Evolutionary conservation across 495 filamentous ascomycete species (phyloP).

Genomic region (Clohesyomyces aquaticus): DNA sequence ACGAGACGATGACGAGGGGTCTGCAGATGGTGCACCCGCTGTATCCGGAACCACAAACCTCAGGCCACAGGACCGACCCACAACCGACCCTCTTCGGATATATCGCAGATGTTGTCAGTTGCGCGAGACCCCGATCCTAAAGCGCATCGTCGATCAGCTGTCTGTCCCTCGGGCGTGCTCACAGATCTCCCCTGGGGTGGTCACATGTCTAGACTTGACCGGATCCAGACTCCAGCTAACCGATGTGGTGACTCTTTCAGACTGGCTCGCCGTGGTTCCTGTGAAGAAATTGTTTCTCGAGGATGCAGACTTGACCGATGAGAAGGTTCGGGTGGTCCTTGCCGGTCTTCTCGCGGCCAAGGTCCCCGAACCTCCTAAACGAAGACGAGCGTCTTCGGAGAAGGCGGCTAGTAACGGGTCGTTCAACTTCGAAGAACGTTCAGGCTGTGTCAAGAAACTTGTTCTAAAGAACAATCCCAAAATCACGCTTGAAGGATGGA

Average conservation of each 20-base stretch:
- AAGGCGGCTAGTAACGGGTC: constrained; percentile 50
- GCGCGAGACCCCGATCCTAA: constrained; percentile 85
- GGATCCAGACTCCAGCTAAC: constrained; percentile 80
- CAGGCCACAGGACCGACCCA: constrained; percentile 69
- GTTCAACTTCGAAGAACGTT: constrained; percentile 54
- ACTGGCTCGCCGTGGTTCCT: constrained; percentile 92
- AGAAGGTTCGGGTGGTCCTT: constrained; percentile 81
- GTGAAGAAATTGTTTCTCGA: constrained; percentile 83
- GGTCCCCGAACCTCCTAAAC: constrained; percentile 40
- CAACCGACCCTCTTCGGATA: constrained; percentile 88
- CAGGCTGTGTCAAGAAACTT: constrained; percentile 81
- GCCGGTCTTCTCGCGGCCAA: constrained; percentile 84
- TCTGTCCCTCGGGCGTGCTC: constrained; percentile 65
- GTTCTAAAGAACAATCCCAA: constrained; percentile 88
- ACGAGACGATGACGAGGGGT: constrained; percentile 51
- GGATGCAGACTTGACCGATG: constrained; percentile 82
- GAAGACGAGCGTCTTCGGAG: constrained; percentile 38
- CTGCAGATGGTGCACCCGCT: constrained; percentile 30
- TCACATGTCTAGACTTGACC: constrained; percentile 80
- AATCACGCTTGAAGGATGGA: constrained; percentile 86
- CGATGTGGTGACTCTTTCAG: constrained; percentile 83
- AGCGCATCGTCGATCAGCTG: constrained; percentile 86
- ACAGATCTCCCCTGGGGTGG: constrained; percentile 65
- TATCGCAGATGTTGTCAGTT: constrained; percentile 94
- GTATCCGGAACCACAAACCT: constrained; percentile 37